Base-by-base conservation (phyloP, 192 early-diverging fungal genomes). In the Backusella tarrabulga region DNA sequence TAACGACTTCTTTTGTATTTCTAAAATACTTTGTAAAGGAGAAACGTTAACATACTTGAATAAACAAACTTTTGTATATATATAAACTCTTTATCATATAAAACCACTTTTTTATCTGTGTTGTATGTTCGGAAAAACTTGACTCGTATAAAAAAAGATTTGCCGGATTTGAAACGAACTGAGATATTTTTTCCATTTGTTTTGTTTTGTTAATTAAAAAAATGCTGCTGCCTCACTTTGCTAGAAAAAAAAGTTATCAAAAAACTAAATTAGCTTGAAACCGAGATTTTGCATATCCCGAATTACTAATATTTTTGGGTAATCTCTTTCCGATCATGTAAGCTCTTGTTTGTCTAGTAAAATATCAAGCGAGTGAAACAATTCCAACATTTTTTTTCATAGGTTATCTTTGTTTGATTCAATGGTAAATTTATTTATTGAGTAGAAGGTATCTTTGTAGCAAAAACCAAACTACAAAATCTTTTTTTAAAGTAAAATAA, bases 1-100 rank as follows among this genome's bases (percentile, higher is more conserved):
- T 82, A 60, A 54, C 50, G 1, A 46, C 50, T 4, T 50, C 81
- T 9, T 82, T 79, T 72, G 19, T 63, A 11, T 82, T 82, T 34
- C 56, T 82, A 19, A 82, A 82, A 42, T 78, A 73, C 21, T 26
- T 82, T 40, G 81, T 82, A 44, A 78, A 79, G 41, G 81, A 82
- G 44, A 52, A 40, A 34, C 73, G 81, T 12, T 82, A 56, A 81
- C 19, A 15, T 2, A 34, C 6, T 44, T 3, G 2, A 44, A 14
- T 14, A 44, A 44, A 14, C 8, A 44, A 19, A 50, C 6, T 50
- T n/a, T 50, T 50, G 17, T 23, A 69, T 36, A 38, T 34, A 32
- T 34, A 35, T 34, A 32, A 32, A 32, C 32, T 32, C 2, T 32
- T 32, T 32, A 32, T 12, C 12, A 40, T 3, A 40, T 40, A 9